Percentiles rank a stretch among this genome's conserved stretches.
These are phyloP conservation scores for Cyberlindnera euphorbiae DNA, from an alignment of 805 yeast genomes.

Conservation along the genomic window DNA sequence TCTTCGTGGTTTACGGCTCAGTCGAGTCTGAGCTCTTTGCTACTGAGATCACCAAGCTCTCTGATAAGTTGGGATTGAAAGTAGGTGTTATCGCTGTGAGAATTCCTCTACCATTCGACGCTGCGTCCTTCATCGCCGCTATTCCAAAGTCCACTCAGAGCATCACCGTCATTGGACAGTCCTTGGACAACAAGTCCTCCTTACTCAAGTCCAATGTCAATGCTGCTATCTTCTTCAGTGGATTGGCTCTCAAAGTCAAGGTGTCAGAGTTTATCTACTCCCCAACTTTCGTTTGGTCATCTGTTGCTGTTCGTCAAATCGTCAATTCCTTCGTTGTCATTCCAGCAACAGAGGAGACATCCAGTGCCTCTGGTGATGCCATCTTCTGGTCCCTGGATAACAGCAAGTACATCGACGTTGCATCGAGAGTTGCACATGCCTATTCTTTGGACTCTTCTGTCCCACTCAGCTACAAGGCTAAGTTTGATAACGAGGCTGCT, in stretches of 20 bases:
- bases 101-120: slow-evolving; percentile 76
- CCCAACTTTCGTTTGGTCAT: slow-evolving; percentile 52
- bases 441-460: slow-evolving; percentile 58
- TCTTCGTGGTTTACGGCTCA: slow-evolving; percentile 81
- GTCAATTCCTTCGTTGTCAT: slow-evolving; percentile 37
- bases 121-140: slow-evolving; percentile 48
- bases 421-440: slow-evolving; percentile 63
- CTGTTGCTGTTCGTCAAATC: slow-evolving; percentile 45
- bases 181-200: slow-evolving; percentile 32
- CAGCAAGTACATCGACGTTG: slow-evolving; percentile 47
- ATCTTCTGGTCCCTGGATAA: slow-evolving; percentile 70
- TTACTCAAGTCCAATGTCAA: slow-evolving; percentile 65
- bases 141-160: slow-evolving; percentile 56
- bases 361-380: slow-evolving; percentile 30
- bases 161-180: slow-evolving; percentile 66
- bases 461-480: slow-evolving; percentile 51
- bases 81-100: slow-evolving; percentile 68
- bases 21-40: slow-evolving; percentile 54
- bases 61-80: slow-evolving; percentile 27
- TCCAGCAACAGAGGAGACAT: too few species aligned
- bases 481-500: slow-evolving; percentile 63
- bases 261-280: slow-evolving; percentile 52
- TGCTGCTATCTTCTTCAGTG: slow-evolving; percentile 57
- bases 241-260: slow-evolving; percentile 26
- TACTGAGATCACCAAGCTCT: slow-evolving; percentile 31